These are phyloP conservation scores for Raffaelea ambrosiae DNA, from an alignment of 2,329 filamentous ascomycete genomes.

Conservation along the genomic window DNA sequence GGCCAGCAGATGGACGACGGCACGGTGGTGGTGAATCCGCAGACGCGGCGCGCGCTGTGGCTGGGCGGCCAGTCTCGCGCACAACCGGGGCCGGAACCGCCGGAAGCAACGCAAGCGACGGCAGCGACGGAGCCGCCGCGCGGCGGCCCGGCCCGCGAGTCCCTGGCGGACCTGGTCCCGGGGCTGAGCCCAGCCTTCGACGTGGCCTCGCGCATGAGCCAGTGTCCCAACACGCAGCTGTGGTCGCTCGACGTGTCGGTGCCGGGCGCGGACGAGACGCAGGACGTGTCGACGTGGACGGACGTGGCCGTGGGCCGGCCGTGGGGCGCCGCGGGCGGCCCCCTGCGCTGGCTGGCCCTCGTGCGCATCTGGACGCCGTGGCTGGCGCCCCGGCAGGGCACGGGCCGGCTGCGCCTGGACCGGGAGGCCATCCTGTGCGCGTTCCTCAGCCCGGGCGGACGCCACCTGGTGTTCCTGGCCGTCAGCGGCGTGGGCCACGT, in stretches of 20 bases:
- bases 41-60: slow-evolving; percentile 13
- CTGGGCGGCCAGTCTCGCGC: too few species aligned
- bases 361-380: slow-evolving; percentile 75
- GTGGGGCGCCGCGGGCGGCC: slow-evolving; percentile 29
- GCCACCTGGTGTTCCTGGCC: slow-evolving; percentile 69
- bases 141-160: background rate
- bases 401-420: slow-evolving; percentile 54
- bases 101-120: too few species aligned
- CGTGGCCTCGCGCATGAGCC: slow-evolving; percentile 48
- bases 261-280: slow-evolving; percentile 43
- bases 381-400: slow-evolving; percentile 82
- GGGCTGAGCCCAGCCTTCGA: slow-evolving; percentile 47
- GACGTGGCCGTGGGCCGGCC: slow-evolving; percentile 55
- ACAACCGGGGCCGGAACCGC: too few species aligned
- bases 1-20: slow-evolving; percentile 57
- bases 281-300: slow-evolving; percentile 40
- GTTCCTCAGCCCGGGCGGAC: slow-evolving; percentile 64
- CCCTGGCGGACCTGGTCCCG: slow-evolving; percentile 40
- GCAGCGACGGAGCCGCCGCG: slow-evolving; percentile 5
- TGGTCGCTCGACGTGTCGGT: slow-evolving; percentile 59
- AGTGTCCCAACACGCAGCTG: slow-evolving; percentile 59
- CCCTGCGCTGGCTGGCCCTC: slow-evolving; percentile 65
- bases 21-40: slow-evolving; percentile 42
- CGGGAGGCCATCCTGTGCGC: slow-evolving; percentile 72
- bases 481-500: slow-evolving; percentile 67